Evolutionary conservation across 768 basidiomycete genomes (phyloP).

Genomic region (Dioszegia aurantiaca): DNA sequence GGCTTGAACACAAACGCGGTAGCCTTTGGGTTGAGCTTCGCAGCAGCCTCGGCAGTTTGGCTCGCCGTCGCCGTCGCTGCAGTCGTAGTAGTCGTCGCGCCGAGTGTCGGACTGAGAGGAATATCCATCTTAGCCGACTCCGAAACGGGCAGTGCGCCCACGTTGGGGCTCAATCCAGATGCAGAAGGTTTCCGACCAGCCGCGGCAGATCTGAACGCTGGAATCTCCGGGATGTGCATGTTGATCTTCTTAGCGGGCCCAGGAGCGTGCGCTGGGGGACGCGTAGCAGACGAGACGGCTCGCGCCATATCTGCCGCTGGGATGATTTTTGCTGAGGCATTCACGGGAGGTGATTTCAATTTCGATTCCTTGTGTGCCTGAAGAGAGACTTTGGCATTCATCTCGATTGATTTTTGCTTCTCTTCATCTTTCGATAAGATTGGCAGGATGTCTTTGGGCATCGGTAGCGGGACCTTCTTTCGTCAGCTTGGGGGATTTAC

Average conservation of each 20-base stretch:
- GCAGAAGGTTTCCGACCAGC: slow-evolving; percentile 54
- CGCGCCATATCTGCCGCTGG: background rate
- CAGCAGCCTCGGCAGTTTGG: slow-evolving; percentile 48
- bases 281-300: background rate
- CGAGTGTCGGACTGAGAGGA: slow-evolving; percentile 12
- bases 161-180: slow-evolving; percentile 13
- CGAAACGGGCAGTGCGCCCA: slow-evolving; percentile 23
- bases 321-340: background rate
- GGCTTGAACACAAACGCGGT: slow-evolving; percentile 76
- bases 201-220: slow-evolving; percentile 91
- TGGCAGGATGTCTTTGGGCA: slow-evolving; percentile 87
- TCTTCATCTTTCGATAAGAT: slow-evolving; percentile 92
- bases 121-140: slow-evolving; percentile 37
- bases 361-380: slow-evolving; percentile 23
- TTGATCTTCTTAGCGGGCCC: slow-evolving; percentile 49
- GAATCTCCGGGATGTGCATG: slow-evolving; percentile 87
- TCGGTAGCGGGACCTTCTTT: slow-evolving; percentile 80
- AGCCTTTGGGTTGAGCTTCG: slow-evolving; percentile 80
- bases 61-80: too few relatives aligned
- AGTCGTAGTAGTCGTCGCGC: slow-evolving; percentile 4
- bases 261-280: background rate
- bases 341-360: slow-evolving; percentile 13
- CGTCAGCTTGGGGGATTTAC: background rate
- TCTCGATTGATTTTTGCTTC: slow-evolving; percentile 71
- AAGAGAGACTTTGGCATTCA: slow-evolving; percentile 56